Evolutionary conservation across 345 rosid genomes (phyloP).

Genomic region (Cardamine chenopodiifolia): DNA sequence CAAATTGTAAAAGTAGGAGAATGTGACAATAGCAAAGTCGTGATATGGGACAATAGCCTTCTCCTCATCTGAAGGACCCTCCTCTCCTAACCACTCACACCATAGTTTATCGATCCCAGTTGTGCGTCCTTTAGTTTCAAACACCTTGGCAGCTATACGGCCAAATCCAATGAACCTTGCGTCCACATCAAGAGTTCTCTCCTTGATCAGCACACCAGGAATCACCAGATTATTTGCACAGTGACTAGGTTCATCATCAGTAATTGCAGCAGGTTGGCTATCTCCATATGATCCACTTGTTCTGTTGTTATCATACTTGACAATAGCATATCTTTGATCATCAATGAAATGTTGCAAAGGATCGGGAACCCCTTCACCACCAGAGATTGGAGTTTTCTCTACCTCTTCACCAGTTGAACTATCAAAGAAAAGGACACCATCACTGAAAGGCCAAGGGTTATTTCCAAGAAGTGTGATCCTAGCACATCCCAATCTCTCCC

Average conservation of each 20-base stretch:
- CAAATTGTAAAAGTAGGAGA: conserved; percentile 62
- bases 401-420: conserved; percentile 45
- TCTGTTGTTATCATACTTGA: conserved; percentile 48
- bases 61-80: conserved; percentile 45
- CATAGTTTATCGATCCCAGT: conserved; percentile 61
- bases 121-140: conserved; percentile 48
- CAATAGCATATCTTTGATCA: conserved; percentile 55
- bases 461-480: conserved; percentile 67
- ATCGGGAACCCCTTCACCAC: conserved; percentile 27
- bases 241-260: conserved; percentile 19
- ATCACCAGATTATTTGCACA: conserved; percentile 47
- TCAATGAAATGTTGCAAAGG: conserved; percentile 43
- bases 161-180: conserved; percentile 64
- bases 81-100: conserved; percentile 91
- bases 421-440: conserved; percentile 82
- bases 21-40: conserved; percentile 71
- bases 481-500: conserved; percentile 69
- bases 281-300: conserved; percentile 18
- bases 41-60: conserved; percentile 51
- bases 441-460: conserved; percentile 92
- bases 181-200: conserved; percentile 59
- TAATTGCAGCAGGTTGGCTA: conserved; percentile 26
- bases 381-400: conserved; percentile 30
- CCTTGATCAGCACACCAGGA: conserved; percentile 60
- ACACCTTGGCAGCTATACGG: conserved; percentile 59